Percentiles rank a stretch among this genome's conserved stretches.
Evolutionary conservation across 352 stramenopile genomes (phyloP).

Genomic region (Globisporangium orthogonon): DNA sequence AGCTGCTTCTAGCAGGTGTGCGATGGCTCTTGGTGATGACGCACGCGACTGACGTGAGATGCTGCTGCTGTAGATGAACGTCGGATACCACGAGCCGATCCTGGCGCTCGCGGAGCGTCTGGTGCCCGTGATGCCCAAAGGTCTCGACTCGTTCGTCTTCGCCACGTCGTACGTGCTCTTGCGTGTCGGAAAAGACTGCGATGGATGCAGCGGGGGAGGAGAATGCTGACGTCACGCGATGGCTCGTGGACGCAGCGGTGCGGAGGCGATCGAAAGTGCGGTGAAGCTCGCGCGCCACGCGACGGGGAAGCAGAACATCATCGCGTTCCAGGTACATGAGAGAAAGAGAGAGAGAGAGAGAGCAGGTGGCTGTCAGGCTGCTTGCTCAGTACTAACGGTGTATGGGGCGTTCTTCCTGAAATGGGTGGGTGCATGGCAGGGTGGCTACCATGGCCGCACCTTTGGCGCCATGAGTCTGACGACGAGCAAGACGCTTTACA

Average conservation of each 20-base stretch:
- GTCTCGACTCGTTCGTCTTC: slow-evolving; percentile 87
- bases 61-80: slow-evolving; percentile 67
- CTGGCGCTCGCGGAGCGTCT: slow-evolving; percentile 84
- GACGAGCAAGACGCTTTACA: slow-evolving; percentile 87
- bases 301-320: slow-evolving; percentile 86
- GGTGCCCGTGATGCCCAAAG: slow-evolving; percentile 61
- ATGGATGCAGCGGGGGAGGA: no score
- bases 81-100: slow-evolving; percentile 90
- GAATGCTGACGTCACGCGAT: not conserved
- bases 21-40: no score
- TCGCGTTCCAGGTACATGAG: slow-evolving; percentile 74
- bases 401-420: not conserved
- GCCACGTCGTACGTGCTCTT: slow-evolving; percentile 44
- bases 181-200: no score
- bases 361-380: no score
- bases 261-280: slow-evolving; percentile 89
- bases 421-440: slow-evolving; percentile 11
- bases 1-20: not conserved
- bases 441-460: slow-evolving; percentile 90
- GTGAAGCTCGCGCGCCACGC: slow-evolving; percentile 89
- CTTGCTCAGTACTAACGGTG: not conserved
- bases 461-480: slow-evolving; percentile 91
- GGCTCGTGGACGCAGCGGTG: slow-evolving; percentile 36
- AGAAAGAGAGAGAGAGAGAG: no score
- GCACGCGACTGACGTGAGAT: no score